Evolutionary conservation across 768 basidiomycete species (phyloP).

Genomic region (Mycena crocata): DNA sequence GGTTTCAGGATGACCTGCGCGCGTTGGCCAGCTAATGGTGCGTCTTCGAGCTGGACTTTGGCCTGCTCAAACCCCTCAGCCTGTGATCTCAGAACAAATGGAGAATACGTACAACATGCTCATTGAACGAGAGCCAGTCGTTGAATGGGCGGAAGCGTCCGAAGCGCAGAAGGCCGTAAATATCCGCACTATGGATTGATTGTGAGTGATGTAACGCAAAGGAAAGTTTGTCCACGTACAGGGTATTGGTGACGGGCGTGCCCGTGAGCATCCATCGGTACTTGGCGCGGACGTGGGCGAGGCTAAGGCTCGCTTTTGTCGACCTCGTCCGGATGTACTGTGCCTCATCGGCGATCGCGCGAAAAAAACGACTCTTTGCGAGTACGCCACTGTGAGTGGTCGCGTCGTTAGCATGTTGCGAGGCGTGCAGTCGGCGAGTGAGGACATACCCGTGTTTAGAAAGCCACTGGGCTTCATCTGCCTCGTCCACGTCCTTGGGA

Average conservation of each 20-base stretch:
- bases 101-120: constrained; percentile 57
- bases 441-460: constrained; percentile 58
- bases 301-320: constrained; percentile 68
- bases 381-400: constrained; percentile 63
- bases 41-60: constrained; percentile 65
- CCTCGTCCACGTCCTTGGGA: constrained; percentile 58
- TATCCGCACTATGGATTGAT: constrained; percentile 61
- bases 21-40: constrained; percentile 71
- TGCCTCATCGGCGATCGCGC: constrained; percentile 83
- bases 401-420: background rate
- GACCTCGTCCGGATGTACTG: constrained; percentile 80
- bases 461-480: constrained; percentile 63
- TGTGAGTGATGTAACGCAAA: background rate
- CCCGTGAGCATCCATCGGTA: constrained; percentile 87
- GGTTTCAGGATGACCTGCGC: constrained; percentile 77
- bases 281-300: constrained; percentile 69
- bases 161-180: constrained; percentile 78
- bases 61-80: constrained; percentile 45
- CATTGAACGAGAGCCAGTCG: constrained; percentile 77
- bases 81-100: background rate
- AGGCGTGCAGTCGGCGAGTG: background rate
- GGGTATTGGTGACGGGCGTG: constrained; percentile 78
- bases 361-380: constrained; percentile 71
- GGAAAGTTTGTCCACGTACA: constrained; percentile 50
- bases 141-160: constrained; percentile 78